Conservation (phyloP, 306 rosid genomes). For the Mimosa bimucronata region DNA sequence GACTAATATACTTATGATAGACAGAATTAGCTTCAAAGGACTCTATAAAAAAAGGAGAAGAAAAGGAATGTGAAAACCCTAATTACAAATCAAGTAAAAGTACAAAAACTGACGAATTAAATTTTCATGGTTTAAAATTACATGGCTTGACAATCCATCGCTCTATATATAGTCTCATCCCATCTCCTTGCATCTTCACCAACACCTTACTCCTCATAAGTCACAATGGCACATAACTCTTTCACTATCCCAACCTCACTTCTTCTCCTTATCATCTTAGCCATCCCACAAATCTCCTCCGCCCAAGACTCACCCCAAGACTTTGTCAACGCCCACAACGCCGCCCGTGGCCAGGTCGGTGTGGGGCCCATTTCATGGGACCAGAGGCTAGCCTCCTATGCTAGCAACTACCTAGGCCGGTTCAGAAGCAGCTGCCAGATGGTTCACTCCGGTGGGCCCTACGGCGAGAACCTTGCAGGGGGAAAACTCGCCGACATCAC, state of each 20-base stretch:
- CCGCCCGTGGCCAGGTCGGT: conserved; percentile 13
- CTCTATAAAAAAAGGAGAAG: no score
- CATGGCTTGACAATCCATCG: no score
- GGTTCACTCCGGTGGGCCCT: conserved; percentile 11
- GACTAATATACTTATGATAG: no score
- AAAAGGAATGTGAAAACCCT: no score
- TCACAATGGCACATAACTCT: not conserved
- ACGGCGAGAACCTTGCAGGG: conserved; percentile 19
- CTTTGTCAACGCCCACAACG: no score
- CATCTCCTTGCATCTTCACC: not conserved
- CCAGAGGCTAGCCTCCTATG: not conserved
- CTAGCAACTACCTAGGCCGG: not conserved
- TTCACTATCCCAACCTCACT: not conserved
- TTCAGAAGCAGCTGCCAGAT: not conserved
- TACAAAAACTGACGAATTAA: no score
- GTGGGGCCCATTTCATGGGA: not conserved
- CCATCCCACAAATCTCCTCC: no score
- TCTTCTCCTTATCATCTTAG: not conserved
- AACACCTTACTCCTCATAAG: no score
- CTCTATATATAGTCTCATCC: not conserved
- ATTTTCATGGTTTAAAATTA: no score
- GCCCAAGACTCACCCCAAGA: no score
- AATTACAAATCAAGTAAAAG: no score
- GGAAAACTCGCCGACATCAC: not conserved
- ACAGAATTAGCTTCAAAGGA: no score